Evolutionary conservation across 306 rosid species (phyloP), one percentile per base, ranked within the genome.

Genomic region (Sophora flavescens): DNA sequence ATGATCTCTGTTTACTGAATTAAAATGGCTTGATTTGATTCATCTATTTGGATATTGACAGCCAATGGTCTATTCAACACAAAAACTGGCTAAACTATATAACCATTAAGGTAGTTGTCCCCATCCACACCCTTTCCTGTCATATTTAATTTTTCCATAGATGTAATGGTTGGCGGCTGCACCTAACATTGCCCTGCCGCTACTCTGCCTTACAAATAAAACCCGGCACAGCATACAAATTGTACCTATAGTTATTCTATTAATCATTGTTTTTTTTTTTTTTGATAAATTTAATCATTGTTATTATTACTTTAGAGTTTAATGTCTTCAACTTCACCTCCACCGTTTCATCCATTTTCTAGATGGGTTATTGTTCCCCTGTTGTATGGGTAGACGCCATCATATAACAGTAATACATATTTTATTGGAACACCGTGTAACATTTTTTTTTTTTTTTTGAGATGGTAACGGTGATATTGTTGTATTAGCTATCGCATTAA

Each of bases 21-120:
- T 61, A 33, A 74, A 47, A 62, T 47, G 70, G 51, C 62, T 47
- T 74, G 3, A 44, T 66, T 47, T 74, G 3, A 44, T 66, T 38
- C 28, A 48, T 48, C 68, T 4, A 15, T 36, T 63, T 26, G 71
- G 52, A 62, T 11, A 74, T 33, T 48, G 71, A 74, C 63, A 33
- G 41, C 70, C 41, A 48, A 74, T 16, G 41, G 70, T 74, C 64
- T 70, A 70, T 17, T 70, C 63, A 53, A 9, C 8, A 8, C 18
- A 42, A 66, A 66, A 44, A 18, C 54, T 35, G 18, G 38, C 13
- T 64, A 44, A 18, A 41, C 15, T 8, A 41, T 16, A 14, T 62
- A 62, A 62, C 68, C 35, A 38, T 41, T 44, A 9, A 3, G 50
- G 50, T 33, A n/a, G 47, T 50, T 51, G 62, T 69, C 75, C 47